phyloP scores from a whole-genome alignment of 1,284 basidiomycete genomes.

The Cutaneotrichosporon cavernicola region DNA sequence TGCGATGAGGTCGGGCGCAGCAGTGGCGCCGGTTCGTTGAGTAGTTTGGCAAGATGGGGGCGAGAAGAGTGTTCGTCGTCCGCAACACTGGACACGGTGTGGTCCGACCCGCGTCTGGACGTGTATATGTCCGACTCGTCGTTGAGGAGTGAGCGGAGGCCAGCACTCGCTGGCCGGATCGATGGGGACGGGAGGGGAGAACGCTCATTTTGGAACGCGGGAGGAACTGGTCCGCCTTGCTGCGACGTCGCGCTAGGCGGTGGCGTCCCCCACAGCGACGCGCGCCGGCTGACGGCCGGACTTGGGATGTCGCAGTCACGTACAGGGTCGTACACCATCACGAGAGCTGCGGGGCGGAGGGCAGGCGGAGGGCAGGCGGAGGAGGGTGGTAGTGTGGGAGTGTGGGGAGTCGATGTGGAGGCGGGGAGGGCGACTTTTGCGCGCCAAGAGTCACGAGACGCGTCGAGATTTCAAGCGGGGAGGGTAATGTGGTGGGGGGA shows the following conservation, averaged over 20 bases:
- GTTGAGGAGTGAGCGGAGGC: conserved; percentile 20
- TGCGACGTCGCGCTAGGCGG: conserved; percentile 4
- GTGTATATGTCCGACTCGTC: conserved; percentile 15
- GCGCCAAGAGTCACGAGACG: not conserved
- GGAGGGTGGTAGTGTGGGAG: not conserved
- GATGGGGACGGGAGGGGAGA: conserved; percentile 14
- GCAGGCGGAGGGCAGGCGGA: not conserved
- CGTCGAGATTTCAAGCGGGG: not conserved
- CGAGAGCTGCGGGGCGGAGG: not conserved
- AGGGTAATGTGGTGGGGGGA: not conserved
- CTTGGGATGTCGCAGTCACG: conserved; percentile 48
- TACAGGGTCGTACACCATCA: conserved; percentile 51
- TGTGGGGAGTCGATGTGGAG: not conserved
- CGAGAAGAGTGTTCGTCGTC: conserved; percentile 19
- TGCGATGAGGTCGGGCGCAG: conserved; percentile 16
- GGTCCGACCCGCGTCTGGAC: conserved; percentile 18
- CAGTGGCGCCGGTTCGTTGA: conserved; percentile 33
- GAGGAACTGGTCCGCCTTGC: conserved; percentile 11
- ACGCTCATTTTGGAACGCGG: conserved; percentile 13
- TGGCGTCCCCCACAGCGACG: conserved; percentile 22
- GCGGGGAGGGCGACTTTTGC: not conserved
- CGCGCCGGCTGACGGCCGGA: conserved; percentile 30
- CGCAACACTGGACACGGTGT: conserved; percentile 15
- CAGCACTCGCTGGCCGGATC: conserved; percentile 18
- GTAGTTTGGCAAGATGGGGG: conserved; percentile 30